A percentile compares a stretch with the other conserved stretches of the same genome.
These are phyloP conservation scores for Protomyces inouyei DNA, from an alignment of 1,139 yeast species.

Conservation along the genomic window DNA sequence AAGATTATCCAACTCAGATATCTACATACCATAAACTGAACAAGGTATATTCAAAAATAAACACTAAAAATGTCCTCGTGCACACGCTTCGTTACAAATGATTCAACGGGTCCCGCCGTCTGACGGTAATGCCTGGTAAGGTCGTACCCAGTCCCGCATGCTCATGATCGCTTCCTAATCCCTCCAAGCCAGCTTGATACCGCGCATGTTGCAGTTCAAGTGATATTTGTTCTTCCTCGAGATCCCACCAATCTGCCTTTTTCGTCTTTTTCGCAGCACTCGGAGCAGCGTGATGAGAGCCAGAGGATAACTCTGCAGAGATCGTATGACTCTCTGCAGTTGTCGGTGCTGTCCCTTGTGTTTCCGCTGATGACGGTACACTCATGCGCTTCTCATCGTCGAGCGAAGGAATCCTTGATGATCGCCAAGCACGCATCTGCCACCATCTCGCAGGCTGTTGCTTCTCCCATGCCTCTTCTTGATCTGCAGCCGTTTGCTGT, in stretches of 20 bases:
- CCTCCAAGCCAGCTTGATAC: not conserved
- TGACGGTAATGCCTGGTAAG: not conserved
- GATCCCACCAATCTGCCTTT: conserved; percentile 23
- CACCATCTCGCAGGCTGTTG: not conserved
- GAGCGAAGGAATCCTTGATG: not conserved
- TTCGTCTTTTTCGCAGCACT: not conserved
- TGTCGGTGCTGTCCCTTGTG: not conserved
- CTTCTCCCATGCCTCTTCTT: not conserved
- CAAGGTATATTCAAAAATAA: too few species aligned
- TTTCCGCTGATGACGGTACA: not conserved
- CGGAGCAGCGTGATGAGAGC: not conserved
- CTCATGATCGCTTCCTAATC: not conserved
- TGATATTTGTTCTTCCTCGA: not conserved
- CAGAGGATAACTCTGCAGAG: not conserved
- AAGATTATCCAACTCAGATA: too few species aligned
- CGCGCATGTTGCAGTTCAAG: not conserved
- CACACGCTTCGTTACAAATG: not conserved
- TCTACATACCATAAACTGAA: too few species aligned
- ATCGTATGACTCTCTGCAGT: too few species aligned
- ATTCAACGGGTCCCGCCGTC: not conserved
- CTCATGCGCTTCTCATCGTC: not conserved
- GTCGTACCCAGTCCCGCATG: not conserved
- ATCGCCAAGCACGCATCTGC: not conserved
- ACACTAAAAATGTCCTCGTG: too few species aligned
- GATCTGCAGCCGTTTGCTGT: not conserved